Evolutionary conservation across 1,139 yeast species (phyloP).

Genomic region (Candida labiduridarum): DNA sequence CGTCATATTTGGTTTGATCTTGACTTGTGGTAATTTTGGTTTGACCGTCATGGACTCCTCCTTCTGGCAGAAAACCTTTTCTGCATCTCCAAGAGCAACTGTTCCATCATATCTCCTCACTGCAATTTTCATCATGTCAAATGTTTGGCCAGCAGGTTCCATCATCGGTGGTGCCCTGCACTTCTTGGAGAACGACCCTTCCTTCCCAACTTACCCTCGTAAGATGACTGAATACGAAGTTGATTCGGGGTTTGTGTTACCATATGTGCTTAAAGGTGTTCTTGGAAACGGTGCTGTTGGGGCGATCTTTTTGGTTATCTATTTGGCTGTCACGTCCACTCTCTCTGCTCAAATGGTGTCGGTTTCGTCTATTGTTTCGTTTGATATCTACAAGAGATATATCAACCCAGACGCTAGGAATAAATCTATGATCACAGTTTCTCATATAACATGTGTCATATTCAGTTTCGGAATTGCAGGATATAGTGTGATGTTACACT

Average conservation of each 20-base stretch:
- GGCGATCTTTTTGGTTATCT: constrained; percentile 27
- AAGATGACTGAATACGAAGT: constrained; percentile 27
- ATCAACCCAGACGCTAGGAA: constrained; percentile 28
- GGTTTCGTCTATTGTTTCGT: constrained; percentile 32
- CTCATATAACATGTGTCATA: constrained; percentile 30
- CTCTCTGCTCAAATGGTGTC: constrained; percentile 36
- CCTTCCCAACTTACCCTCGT: constrained; percentile 34
- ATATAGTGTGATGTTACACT: constrained; percentile 33
- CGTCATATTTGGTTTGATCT: constrained; percentile 30
- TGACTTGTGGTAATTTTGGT: constrained; percentile 33
- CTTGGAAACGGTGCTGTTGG: constrained; percentile 33
- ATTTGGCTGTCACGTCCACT: constrained; percentile 35
- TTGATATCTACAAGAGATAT: constrained; percentile 33
- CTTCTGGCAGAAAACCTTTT: constrained; percentile 38
- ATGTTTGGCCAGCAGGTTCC: constrained; percentile 35
- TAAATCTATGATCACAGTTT: constrained; percentile 27
- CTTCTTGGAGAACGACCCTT: constrained; percentile 25
- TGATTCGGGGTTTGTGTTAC: constrained; percentile 30
- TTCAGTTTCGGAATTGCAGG: constrained; percentile 34
- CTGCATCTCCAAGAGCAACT: constrained; percentile 35
- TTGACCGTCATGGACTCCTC: constrained; percentile 34
- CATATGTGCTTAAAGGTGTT: constrained; percentile 28
- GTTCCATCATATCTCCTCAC: constrained; percentile 42
- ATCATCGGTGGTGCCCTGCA: constrained; percentile 30
- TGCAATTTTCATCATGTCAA: constrained; percentile 32